Evolutionary conservation across 2,329 filamentous ascomycete genomes (phyloP), one percentile per base, ranked within the genome.

Genomic region (Pseudogymnoascus sp.): DNA sequence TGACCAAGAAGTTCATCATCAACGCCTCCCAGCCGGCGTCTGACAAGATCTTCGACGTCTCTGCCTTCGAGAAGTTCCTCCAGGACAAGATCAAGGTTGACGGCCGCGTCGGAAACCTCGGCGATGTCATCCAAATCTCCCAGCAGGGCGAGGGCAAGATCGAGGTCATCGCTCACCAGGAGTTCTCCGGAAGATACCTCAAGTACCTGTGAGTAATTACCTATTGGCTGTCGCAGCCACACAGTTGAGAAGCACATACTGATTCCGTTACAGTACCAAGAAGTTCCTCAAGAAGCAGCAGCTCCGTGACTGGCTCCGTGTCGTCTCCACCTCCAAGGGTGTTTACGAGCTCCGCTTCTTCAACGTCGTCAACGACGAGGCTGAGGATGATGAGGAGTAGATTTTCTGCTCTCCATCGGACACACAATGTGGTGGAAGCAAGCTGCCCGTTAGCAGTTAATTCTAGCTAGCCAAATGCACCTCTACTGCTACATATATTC

Each of bases 251-350:
- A 15, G 52, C 70, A 73, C 61, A 73, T 66, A 28, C 37, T 37
- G 21, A 35, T 15, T 10, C 33, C 41, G 19, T 12, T 63, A 56
- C 69, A 95, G 90, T 77, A 99, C 94, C 78, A 99, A 99, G 90
- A 99, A 99, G 86, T 99, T 96, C 88, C 88, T 99, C 79, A 99
- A 99, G 91, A 99, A 99, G 90, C 90, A 96, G 84, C 92, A 97
- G 86, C 90, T 99, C 76, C 90, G 94, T 82, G 94, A 99, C 84
- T 99, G 94, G 94, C 89, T 99, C 75, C 92, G 94, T 73, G 92
- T 99, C 72, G 94, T 99, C 74, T 95, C 91, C 71, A 97, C 92
- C 76, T 91, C 89, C 77, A 92, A 92, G 82, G 92, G 94, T 75
- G 92, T 96, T 68, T 99, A 99, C 83, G 92, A 96, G 84, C 88